Base-by-base conservation (phyloP, 139 green algal species). In the Chlorella sp. region DNA sequence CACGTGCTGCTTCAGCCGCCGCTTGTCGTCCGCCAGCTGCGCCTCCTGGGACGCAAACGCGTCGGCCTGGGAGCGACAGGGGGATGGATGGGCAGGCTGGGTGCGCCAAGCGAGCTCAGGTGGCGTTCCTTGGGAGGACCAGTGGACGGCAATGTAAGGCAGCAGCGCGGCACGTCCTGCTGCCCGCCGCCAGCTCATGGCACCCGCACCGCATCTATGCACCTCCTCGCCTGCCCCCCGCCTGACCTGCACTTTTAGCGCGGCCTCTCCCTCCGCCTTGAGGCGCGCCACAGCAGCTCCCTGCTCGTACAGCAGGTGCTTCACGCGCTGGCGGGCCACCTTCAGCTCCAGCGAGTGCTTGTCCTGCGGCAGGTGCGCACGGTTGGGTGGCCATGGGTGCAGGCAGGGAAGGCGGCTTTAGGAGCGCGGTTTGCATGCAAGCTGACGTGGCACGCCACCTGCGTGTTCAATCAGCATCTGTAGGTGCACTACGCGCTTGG, bases 301-400 rank as follows among this genome's bases (percentile, higher is more conserved):
- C 80, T 98, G 95, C 92, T 98, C 96, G 74, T 97, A 98, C 83
- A 98, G 89, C 86, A 98, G 74, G 86, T 98, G 96, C 92, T 98
- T 98, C 17, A 98, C 95, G 82, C 98, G 98, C 83, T 98, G 96
- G 90, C 97, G 96, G 87, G 98, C 98, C 21, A 98, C 93, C 90
- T 98, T 96, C 80, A 98, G 93, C 86, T 98, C 94, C 13, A 98
- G 88, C 65, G 96, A 91, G 83, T 98, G 96, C 32, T 92, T 78
- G 84, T 98, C 96, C 87, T 98, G 93, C 25, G 23, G 15, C 13
- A 12, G 12, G 65, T 38, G 65, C 20, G 32, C 9, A 16, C 15
- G 65, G 6, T 51, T 34, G 36, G 57, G 60, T 28, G 60, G 13
- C 9, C n/a, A n/a, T n/a, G n/a, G n/a, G n/a, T n/a, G n/a, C n/a